Conservation (phyloP, 169 alveolate genomes). For the Neospora caninum region DNA sequence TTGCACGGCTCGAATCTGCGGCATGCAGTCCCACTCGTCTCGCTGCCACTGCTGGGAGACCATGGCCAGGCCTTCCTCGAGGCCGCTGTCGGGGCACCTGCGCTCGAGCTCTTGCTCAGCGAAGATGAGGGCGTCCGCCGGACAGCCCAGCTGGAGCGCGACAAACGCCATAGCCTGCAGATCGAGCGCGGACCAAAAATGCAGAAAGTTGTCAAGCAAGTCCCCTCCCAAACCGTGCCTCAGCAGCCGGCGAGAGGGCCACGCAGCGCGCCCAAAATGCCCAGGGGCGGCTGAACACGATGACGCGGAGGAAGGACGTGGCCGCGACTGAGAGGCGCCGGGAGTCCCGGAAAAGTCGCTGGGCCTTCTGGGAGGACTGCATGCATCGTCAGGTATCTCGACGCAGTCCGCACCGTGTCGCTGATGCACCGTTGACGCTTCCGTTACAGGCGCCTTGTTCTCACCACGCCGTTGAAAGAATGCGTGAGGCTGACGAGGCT, state of each 20-base stretch:
- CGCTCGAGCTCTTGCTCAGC: constrained; percentile 14
- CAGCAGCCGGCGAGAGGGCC: background rate
- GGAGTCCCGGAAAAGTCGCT: background rate
- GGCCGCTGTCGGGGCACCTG: background rate
- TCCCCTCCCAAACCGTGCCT: background rate
- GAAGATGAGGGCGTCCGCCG: constrained; percentile 12
- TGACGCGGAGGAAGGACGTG: background rate
- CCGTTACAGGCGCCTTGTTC: background rate
- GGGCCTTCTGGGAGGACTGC: background rate
- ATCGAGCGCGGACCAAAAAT: background rate
- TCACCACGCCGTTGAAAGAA: background rate
- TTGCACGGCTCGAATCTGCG: background rate
- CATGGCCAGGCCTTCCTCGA: background rate
- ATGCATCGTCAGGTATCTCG: background rate
- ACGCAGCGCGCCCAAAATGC: background rate
- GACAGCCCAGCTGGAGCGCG: constrained; percentile 17
- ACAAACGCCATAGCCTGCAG: background rate
- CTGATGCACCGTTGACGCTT: background rate
- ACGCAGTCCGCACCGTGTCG: background rate
- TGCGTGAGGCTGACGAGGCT: background rate
- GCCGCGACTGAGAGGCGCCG: background rate
- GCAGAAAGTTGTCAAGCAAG: background rate
- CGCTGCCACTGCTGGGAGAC: constrained; percentile 8
- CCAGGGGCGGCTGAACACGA: background rate
- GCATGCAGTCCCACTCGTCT: background rate